Base-by-base conservation (phyloP, 2,329 filamentous ascomycete species). In the Intubia oerlemansii region DNA sequence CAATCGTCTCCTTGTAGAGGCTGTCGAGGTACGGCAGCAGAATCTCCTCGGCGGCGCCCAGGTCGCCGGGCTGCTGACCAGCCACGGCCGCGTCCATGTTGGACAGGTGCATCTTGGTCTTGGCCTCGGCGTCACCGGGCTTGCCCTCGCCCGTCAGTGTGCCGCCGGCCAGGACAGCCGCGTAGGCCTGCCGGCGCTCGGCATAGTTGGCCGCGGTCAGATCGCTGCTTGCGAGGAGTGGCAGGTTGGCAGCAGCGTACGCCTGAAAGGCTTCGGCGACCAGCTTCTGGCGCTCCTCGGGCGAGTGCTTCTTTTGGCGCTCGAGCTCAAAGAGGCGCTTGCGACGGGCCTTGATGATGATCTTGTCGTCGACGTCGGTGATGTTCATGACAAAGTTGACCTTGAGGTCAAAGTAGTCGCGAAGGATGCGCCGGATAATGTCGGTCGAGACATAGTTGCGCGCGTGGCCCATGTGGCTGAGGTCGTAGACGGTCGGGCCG, bases 331-430 rank as follows among this genome's bases (percentile, higher is more conserved):
- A 38, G 13, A 42, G 37, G 23, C 41, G 33, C 34, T 42, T 39
- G 32, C 38, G 39, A 17, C 41, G 40, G n/a, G 34, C 40, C 31
- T 35, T 37, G 33, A 43, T 33, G 23, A 43, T 43, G 25, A 43
- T 42, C 53, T 70, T 70, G 44, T 70, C 65, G 39, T 76, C 71
- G 14, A 76, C 56, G 41, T 76, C 75, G 23, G 75, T 81, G 29
- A 78, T 74, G 48, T 81, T 81, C 65, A 79, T 77, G 32, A 80
- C 69, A 48, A 80, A 80, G 30, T 64, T 58, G 32, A 81, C 59
- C 24, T 73, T 53, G 45, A 69, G 80, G 31, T 64, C 61, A 45
- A 80, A 79, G 48, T 80, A 79, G 44, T 76, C 63, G 35, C 56
- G 50, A 49, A 80, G 50, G 38, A 81, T 70, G 39, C 75, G 62